phyloP scores from a whole-genome alignment of 768 basidiomycete species.

The Ramaria sp. region DNA sequence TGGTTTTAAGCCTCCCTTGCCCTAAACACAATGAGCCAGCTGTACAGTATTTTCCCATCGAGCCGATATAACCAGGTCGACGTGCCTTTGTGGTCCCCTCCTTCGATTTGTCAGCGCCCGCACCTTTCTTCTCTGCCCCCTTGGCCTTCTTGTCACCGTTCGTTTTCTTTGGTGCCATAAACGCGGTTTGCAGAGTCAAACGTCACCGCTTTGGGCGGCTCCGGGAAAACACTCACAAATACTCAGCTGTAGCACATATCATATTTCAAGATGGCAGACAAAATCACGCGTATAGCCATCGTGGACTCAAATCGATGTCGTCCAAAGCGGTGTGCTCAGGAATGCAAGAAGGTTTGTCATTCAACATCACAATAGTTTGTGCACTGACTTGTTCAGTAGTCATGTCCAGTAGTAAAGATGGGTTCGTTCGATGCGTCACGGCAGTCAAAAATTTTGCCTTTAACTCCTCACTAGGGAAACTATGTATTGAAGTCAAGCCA shows the following conservation, averaged over 20 bases:
- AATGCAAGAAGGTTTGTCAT: constrained; percentile 82
- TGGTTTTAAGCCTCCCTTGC: constrained; percentile 55
- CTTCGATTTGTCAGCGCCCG: constrained; percentile 11
- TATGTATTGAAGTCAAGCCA: constrained; percentile 96
- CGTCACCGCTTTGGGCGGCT: neutral
- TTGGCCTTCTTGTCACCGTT: constrained; percentile 28
- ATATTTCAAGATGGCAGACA: constrained; percentile 60
- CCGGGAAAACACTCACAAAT: constrained; percentile 1
- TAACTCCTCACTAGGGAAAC: constrained; percentile 50
- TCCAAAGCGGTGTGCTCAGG: constrained; percentile 93
- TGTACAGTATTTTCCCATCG: neutral
- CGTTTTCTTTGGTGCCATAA: constrained; percentile 26
- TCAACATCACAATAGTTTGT: neutral
- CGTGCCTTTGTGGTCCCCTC: constrained; percentile 15
- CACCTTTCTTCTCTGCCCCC: constrained; percentile 26
- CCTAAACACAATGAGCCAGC: constrained; percentile 21
- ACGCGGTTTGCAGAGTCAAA: neutral
- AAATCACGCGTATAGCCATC: constrained; percentile 96
- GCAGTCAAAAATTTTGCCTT: neutral
- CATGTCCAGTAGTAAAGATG: constrained; percentile 97
- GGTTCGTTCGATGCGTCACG: constrained; percentile 34
- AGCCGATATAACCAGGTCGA: neutral
- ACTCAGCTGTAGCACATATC: neutral
- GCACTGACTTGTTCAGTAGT: constrained; percentile 28
- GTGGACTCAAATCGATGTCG: constrained; percentile 89